Conservation (phyloP, 148 eudicot genomes). For the Cornus kousa region DNA sequence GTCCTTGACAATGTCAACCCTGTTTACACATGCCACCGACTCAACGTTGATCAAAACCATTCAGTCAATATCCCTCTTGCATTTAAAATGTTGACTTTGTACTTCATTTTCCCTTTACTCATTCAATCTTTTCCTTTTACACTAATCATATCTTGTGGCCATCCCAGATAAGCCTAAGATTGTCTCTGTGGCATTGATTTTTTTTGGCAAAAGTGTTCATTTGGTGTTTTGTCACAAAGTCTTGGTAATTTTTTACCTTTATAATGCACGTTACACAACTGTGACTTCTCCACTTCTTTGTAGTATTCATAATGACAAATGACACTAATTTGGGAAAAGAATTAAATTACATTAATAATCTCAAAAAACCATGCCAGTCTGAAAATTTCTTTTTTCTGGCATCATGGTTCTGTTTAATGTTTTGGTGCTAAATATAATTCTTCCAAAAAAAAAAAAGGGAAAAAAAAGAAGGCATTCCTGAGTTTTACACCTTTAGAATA, state of each 20-base stretch:
- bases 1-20: not conserved
- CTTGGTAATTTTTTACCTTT: not conserved
- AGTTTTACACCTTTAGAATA: not conserved
- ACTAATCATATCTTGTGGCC: not conserved
- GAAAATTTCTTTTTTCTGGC: too few relatives aligned
- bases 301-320: not conserved
- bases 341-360: not conserved
- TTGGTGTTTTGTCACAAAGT: not conserved
- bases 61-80: not conserved
- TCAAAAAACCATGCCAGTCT: too few relatives aligned
- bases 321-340: not conserved
- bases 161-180: not conserved
- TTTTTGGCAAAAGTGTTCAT: not conserved
- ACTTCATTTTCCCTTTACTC: too few relatives aligned
- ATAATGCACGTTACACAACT: not conserved
- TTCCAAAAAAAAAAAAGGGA: not conserved
- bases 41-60: not conserved
- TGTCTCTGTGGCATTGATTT: not conserved
- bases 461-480: not conserved
- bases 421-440: too few relatives aligned
- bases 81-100: not conserved
- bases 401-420: too few relatives aligned
- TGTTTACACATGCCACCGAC: not conserved
- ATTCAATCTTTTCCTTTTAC: not conserved
- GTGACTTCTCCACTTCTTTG: not conserved